Percentiles rank a stretch among this genome's conserved stretches.
Evolutionary conservation across 2,329 filamentous ascomycete genomes (phyloP).

Genomic region (Pseudogymnoascus sp.): DNA sequence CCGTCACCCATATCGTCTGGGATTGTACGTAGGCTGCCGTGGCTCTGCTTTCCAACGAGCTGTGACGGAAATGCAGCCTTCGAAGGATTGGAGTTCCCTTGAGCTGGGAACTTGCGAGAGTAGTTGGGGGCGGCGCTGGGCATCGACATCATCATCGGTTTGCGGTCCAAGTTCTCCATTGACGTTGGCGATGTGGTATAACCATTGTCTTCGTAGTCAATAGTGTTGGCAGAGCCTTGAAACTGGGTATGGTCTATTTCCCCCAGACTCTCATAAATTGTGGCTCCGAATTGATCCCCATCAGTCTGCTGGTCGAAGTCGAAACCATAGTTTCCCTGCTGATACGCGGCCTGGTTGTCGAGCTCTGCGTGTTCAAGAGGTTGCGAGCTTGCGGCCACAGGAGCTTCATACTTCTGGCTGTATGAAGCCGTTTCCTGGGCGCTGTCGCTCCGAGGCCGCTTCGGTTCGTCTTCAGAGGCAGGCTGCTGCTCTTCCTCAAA

Average conservation of each 20-base stretch:
- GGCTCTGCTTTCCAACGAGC: background rate
- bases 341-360: slow-evolving; percentile 1
- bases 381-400: background rate
- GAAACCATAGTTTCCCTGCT: background rate
- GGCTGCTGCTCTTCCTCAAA: slow-evolving; percentile 7
- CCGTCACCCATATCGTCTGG: background rate
- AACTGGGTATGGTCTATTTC: background rate
- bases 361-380: background rate
- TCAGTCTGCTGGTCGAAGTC: background rate
- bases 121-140: background rate
- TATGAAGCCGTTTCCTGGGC: background rate
- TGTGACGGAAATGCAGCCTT: background rate
- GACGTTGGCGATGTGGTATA: background rate
- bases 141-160: background rate
- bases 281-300: background rate
- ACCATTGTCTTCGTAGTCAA: background rate
- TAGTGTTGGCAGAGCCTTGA: background rate
- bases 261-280: background rate
- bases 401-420: slow-evolving; percentile 3
- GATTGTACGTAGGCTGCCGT: background rate
- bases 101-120: background rate
- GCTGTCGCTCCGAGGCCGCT: background rate
- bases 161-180: background rate
- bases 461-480: background rate
- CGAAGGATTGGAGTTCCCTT: background rate